These are phyloP conservation scores for Sarocladium kiliense DNA, from an alignment of 2,329 filamentous ascomycete genomes.

Conservation along the genomic window DNA sequence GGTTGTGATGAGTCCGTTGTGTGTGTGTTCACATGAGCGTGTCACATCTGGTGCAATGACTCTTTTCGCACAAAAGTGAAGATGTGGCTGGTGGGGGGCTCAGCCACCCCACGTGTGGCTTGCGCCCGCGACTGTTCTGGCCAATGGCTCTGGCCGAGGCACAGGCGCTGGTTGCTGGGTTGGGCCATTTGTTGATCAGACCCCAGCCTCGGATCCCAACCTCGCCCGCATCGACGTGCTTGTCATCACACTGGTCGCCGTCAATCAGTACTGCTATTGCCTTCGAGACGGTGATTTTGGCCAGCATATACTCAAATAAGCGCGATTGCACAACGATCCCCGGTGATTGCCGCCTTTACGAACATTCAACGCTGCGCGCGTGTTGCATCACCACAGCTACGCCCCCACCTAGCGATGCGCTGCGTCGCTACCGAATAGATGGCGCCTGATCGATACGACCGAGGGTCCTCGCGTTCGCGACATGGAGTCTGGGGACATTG, in stretches of 20 bases:
- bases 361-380: background rate
- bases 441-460: slow-evolving; percentile 54
- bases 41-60: background rate
- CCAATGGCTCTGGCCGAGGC: background rate
- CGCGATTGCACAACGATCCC: too few relatives aligned
- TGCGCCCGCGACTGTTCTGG: background rate
- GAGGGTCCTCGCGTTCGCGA: slow-evolving; percentile 54
- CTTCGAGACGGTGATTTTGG: background rate
- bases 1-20: background rate
- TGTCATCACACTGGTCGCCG: background rate
- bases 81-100: slow-evolving; percentile 6
- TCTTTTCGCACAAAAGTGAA: slow-evolving; percentile 3
- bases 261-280: background rate
- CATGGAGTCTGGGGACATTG: slow-evolving; percentile 72
- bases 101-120: background rate
- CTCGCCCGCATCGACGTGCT: background rate
- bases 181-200: slow-evolving; percentile 5
- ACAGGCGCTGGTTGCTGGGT: background rate
- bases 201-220: background rate
- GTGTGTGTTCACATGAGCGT: background rate
- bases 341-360: background rate
- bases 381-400: background rate
- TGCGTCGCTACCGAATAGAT: slow-evolving; percentile 36
- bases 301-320: too few relatives aligned
- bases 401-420: slow-evolving; percentile 26